A percentile compares a stretch with the other conserved stretches of the same genome.
Conservation (phyloP, 2,329 filamentous ascomycete species). For the Microascus cirrosus region DNA sequence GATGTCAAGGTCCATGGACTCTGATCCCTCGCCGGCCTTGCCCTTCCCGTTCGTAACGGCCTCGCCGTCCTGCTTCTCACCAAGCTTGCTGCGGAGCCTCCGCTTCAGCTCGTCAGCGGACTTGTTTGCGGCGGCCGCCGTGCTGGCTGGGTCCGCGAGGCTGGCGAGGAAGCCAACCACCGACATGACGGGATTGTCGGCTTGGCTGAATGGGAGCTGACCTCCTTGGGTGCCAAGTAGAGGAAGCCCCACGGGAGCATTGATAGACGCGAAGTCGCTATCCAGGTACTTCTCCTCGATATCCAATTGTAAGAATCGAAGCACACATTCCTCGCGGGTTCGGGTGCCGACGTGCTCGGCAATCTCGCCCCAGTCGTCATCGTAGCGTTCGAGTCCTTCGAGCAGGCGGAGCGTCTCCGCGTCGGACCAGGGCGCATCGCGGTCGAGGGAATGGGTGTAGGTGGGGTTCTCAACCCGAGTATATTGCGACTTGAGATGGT, state of each 20-base stretch:
- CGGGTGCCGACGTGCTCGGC: slow-evolving; percentile 85
- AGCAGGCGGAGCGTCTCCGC: slow-evolving; percentile 80
- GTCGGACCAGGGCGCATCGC: slow-evolving; percentile 84
- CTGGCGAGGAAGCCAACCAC: slow-evolving; percentile 91
- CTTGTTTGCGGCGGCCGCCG: slow-evolving; percentile 80
- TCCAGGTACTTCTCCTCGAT: slow-evolving; percentile 97
- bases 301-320: slow-evolving; percentile 91
- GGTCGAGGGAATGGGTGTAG: slow-evolving; percentile 67
- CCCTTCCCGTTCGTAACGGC: slow-evolving; percentile 43
- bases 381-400: slow-evolving; percentile 83
- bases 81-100: slow-evolving; percentile 67
- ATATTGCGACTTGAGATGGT: slow-evolving; percentile 71
- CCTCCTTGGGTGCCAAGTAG: slow-evolving; percentile 65
- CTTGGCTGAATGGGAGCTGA: slow-evolving; percentile 78
- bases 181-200: slow-evolving; percentile 93
- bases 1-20: slow-evolving; percentile 53
- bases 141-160: slow-evolving; percentile 79
- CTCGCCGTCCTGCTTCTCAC: slow-evolving; percentile 28
- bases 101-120: slow-evolving; percentile 80
- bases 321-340: slow-evolving; percentile 88
- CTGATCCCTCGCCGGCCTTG: slow-evolving; percentile 43
- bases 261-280: slow-evolving; percentile 45
- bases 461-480: slow-evolving; percentile 80
- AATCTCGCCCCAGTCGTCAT: slow-evolving; percentile 92
- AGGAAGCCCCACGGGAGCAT: slow-evolving; percentile 45